Percentiles rank a stretch among this genome's conserved stretches.
Evolutionary conservation across 805 yeast genomes (phyloP).

Genomic region (Deakozyma indianensis): DNA sequence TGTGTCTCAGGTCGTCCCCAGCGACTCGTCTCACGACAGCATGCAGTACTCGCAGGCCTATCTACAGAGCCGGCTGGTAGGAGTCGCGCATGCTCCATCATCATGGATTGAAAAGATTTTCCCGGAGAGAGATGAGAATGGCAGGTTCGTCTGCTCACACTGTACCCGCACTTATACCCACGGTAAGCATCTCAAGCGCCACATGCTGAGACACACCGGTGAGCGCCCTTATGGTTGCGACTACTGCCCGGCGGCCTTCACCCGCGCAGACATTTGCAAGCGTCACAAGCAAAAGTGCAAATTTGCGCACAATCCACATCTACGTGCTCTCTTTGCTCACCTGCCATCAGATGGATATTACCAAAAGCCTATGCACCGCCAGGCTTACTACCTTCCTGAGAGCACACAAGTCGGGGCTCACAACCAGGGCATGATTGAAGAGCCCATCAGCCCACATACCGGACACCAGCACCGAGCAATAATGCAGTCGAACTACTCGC

Average conservation of each 20-base stretch:
- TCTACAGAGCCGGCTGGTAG: neutral
- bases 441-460: neutral
- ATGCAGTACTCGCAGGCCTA: neutral
- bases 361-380: neutral
- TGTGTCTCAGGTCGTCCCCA: neutral
- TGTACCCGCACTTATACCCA: slow-evolving; percentile 83
- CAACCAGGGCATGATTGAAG: neutral
- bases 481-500: neutral
- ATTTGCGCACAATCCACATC: neutral
- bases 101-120: neutral
- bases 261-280: slow-evolving; percentile 61
- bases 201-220: slow-evolving; percentile 86
- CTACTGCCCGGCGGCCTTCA: slow-evolving; percentile 46
- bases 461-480: neutral
- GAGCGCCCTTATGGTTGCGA: slow-evolving; percentile 86
- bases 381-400: neutral
- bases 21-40: neutral
- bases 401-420: neutral
- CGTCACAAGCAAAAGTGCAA: slow-evolving; percentile 35
- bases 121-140: neutral
- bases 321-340: neutral
- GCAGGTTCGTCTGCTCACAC: slow-evolving; percentile 21
- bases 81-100: neutral
- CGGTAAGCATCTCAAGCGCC: slow-evolving; percentile 84
- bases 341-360: neutral